phyloP scores from a whole-genome alignment of 2,329 filamentous ascomycete species.

The Xenosphaeropsis pyriputrescens region DNA sequence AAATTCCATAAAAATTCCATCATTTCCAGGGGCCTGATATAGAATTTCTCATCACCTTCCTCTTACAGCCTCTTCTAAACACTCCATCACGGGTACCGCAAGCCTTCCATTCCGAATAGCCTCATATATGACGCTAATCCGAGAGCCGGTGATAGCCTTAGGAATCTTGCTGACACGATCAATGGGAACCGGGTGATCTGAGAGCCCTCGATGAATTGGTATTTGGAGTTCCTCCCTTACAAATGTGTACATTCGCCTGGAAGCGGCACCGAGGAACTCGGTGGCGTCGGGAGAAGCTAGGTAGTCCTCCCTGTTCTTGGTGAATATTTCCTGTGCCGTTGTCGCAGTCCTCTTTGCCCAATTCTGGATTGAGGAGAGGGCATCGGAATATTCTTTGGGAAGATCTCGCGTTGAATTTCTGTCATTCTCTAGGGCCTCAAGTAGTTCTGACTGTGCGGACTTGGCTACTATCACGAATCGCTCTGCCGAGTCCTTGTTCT shows the following conservation, averaged over 20 bases:
- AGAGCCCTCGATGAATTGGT: slow-evolving; percentile 11
- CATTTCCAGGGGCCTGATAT: too few relatives aligned
- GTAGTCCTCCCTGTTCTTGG: slow-evolving; percentile 17
- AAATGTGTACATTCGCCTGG: slow-evolving; percentile 19
- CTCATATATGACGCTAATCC: slow-evolving; percentile 11
- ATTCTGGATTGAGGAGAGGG: background rate
- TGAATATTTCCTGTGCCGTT: slow-evolving; percentile 14
- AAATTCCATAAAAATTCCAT: too few relatives aligned
- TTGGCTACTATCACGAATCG: slow-evolving; percentile 5
- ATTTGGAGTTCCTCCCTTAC: slow-evolving; percentile 20
- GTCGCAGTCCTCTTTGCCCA: slow-evolving; percentile 3
- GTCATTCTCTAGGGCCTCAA: background rate
- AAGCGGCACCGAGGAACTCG: slow-evolving; percentile 16
- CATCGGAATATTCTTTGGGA: background rate
- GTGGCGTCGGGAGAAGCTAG: slow-evolving; percentile 3
- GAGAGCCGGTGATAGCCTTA: slow-evolving; percentile 6
- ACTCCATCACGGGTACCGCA: background rate
- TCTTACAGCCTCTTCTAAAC: background rate
- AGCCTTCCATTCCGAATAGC: slow-evolving; percentile 4
- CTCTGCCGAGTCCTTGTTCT: slow-evolving; percentile 4
- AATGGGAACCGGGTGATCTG: slow-evolving; percentile 8
- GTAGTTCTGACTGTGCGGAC: background rate
- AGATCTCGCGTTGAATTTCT: background rate
- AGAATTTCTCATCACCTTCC: too few relatives aligned
- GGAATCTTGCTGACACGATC: slow-evolving; percentile 1